Evolutionary conservation across 2,329 filamentous ascomycete genomes (phyloP), one percentile per base, ranked within the genome.

Genomic region (Aspergillus versicolor): DNA sequence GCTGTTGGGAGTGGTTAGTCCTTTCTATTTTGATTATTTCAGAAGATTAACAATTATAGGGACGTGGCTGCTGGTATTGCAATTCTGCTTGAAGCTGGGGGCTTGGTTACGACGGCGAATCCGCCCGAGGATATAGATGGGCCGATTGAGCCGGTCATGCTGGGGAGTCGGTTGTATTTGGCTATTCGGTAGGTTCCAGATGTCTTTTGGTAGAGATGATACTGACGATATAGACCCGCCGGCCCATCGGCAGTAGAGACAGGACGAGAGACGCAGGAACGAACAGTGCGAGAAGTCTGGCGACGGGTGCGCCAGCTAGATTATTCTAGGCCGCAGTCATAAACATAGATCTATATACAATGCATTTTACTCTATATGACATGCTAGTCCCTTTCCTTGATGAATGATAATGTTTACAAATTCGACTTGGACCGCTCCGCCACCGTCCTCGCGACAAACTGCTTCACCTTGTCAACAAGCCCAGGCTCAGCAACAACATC

Each of bases 31-130:
- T 4, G 1, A 12, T 19, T 19, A 30, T 22, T 19, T 56, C 22
- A 13, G 22, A 32, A 11, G 19, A 17, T 7, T 15, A 15, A n/a
- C 11, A 38, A 3, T 17, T 19, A 11, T 45, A 69, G 65, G 88
- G 89, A 92, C 63, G 89, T 91, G 3, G 88, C 88, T 2, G 89
- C 89, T 12, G 89, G 88, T 2, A 85, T 91, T 57, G 88, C 87
- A 4, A 86, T 92, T 41, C 75, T 92, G 1, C 77, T 86, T 56
- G 89, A 92, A 74, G 88, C 89, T 2, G 89, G 89, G 1, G 89
- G 89, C 0, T 70, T 92, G 4, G 80, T 91, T 19, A 92, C 89
- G 0, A 88, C 86, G 3, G 88, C 88, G 0, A 91, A 91, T 64
- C 88, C 88, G 2, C 88, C 88, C 0, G 72, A 80, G 40, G 77